phyloP scores from a whole-genome alignment of 345 rosid species.

The Abelmoschus esculentus region DNA sequence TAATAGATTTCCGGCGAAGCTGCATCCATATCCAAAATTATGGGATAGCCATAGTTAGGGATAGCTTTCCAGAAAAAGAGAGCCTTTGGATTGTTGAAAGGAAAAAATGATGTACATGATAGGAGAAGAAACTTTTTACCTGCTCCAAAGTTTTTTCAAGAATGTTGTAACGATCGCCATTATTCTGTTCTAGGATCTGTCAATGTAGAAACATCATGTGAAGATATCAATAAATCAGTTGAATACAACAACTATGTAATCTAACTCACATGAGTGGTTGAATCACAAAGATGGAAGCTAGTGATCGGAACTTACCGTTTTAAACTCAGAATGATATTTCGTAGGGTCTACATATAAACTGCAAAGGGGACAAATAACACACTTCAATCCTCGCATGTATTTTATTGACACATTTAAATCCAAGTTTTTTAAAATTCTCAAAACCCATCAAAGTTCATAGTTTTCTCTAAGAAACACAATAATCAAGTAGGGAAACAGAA shows the following conservation, averaged over 20 bases:
- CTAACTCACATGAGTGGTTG: background rate
- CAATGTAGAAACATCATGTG: background rate
- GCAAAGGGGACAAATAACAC: constrained; percentile 14
- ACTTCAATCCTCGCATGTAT: constrained; percentile 1
- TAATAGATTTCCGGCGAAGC: constrained; percentile 25
- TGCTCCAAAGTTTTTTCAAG: constrained; percentile 37
- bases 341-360: constrained; percentile 38
- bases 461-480: background rate
- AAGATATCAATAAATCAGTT: background rate
- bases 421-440: background rate
- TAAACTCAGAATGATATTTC: constrained; percentile 32
- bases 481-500: constrained; percentile 10
- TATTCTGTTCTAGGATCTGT: constrained; percentile 34
- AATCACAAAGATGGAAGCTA: background rate
- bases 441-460: background rate
- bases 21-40: constrained; percentile 22
- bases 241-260: background rate
- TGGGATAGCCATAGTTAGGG: constrained; percentile 4
- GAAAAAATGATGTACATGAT: background rate
- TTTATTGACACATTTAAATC: background rate
- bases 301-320: constrained; percentile 25
- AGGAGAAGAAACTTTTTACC: constrained; percentile 25
- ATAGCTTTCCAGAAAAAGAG: background rate
- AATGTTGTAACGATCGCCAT: constrained; percentile 26
- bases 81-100: background rate